These are phyloP conservation scores for Cicer chorassanicum DNA, from an alignment of 306 rosid genomes.

Conservation along the genomic window DNA sequence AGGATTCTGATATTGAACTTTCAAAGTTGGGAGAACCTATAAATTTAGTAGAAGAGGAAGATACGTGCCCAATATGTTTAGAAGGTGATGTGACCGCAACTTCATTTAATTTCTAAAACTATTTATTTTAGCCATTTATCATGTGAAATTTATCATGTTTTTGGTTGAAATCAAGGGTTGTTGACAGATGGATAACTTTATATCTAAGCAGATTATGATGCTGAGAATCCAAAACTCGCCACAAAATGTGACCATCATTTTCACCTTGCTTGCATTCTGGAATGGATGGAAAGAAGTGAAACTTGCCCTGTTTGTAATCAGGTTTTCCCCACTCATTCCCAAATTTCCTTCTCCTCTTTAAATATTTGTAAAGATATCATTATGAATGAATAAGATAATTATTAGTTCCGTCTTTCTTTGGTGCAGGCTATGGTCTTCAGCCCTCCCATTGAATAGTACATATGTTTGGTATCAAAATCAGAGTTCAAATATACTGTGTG, in stretches of 20 bases:
- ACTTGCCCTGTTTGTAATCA: conserved; percentile 88
- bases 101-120: background rate
- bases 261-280: conserved; percentile 98
- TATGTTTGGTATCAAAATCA: conserved; percentile 28
- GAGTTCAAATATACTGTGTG: conserved; percentile 38
- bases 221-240: conserved; percentile 74
- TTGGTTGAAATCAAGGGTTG: conserved; percentile 32
- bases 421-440: conserved; percentile 81
- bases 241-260: conserved; percentile 87
- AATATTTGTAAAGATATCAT: conserved; percentile 10
- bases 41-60: conserved; percentile 75
- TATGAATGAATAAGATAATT: background rate
- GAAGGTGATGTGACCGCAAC: conserved; percentile 66
- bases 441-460: conserved; percentile 71
- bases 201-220: conserved; percentile 72
- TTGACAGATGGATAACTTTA: conserved; percentile 32
- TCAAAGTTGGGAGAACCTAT: conserved; percentile 60
- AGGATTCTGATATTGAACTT: conserved; percentile 72
- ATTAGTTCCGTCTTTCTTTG: conserved; percentile 29
- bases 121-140: conserved; percentile 13
- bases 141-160: conserved; percentile 35
- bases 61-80: conserved; percentile 90
- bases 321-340: conserved; percentile 56
- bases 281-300: conserved; percentile 98
- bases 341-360: conserved; percentile 1